Percentiles rank a stretch among this genome's conserved stretches.
Evolutionary conservation across 1,139 yeast species (phyloP).

Genomic region (Yamadazyma oceani): DNA sequence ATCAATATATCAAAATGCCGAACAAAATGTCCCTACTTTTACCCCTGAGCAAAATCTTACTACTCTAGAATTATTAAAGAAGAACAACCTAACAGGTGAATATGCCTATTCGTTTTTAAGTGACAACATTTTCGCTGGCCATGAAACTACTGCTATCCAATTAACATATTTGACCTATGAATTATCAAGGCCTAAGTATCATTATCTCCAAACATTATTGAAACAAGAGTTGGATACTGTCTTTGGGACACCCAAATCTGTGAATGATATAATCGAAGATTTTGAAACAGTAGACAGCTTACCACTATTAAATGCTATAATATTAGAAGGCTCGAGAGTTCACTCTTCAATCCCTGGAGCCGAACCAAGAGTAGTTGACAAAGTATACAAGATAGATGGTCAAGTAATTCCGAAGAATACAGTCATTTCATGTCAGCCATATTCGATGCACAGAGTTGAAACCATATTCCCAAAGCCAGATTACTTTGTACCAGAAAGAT

Average conservation of each 20-base stretch:
- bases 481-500: conserved; percentile 58
- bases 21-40: conserved; percentile 26
- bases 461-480: conserved; percentile 52
- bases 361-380: conserved; percentile 58
- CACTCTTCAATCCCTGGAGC: conserved; percentile 77
- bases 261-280: conserved; percentile 27
- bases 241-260: conserved; percentile 31
- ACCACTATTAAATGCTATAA: conserved; percentile 56
- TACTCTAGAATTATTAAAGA: conserved; percentile 37
- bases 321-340: conserved; percentile 58
- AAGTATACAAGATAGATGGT: conserved; percentile 21
- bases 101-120: conserved; percentile 43
- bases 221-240: conserved; percentile 38
- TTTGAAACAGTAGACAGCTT: conserved; percentile 48
- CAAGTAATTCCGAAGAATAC: conserved; percentile 53
- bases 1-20: conserved; percentile 40
- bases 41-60: conserved; percentile 23
- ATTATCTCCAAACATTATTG: conserved; percentile 41
- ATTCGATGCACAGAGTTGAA: conserved; percentile 57
- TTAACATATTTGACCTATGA: conserved; percentile 61
- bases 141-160: conserved; percentile 73
- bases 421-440: conserved; percentile 64
- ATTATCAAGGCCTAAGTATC: conserved; percentile 51
- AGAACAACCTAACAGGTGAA: conserved; percentile 30
- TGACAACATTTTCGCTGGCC: conserved; percentile 62